A percentile compares a stretch with the other conserved stretches of the same genome.
Conservation (phyloP, 2,329 filamentous ascomycete species). For the Sporothrix curviconia region DNA sequence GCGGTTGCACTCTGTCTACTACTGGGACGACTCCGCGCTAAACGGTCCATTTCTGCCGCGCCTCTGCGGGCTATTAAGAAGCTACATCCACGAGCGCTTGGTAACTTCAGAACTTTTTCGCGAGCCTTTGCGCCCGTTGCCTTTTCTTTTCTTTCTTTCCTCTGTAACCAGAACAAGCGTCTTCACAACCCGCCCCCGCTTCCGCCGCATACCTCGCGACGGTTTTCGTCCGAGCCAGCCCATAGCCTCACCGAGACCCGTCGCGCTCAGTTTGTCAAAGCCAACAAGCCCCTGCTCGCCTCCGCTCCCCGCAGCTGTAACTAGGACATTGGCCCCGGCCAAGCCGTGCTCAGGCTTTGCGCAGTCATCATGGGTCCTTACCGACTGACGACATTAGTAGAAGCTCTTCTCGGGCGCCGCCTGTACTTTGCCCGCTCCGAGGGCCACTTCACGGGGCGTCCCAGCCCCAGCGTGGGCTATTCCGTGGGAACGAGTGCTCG, state of each 20-base stretch:
- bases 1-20: too few relatives aligned
- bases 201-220: too few relatives aligned
- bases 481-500: constrained; percentile 59
- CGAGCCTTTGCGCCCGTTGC: not conserved
- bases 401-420: constrained; percentile 71
- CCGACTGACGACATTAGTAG: constrained; percentile 54
- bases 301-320: constrained; percentile 41
- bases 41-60: too few relatives aligned
- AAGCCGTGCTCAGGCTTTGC: constrained; percentile 46
- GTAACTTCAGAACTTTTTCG: not conserved
- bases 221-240: constrained; percentile 2
- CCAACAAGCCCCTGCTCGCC: constrained; percentile 52
- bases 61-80: constrained; percentile 12
- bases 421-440: constrained; percentile 60
- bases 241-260: constrained; percentile 9
- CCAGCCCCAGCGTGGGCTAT: constrained; percentile 58
- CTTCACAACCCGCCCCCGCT: not conserved
- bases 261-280: constrained; percentile 30
- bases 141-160: not conserved
- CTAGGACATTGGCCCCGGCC: constrained; percentile 31
- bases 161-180: not conserved
- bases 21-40: too few relatives aligned
- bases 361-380: constrained; percentile 55
- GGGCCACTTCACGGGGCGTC: constrained; percentile 52
- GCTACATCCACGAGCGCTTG: not conserved